phyloP scores from a whole-genome alignment of 2,329 filamentous ascomycete genomes.

The Diaporthe sp. region DNA sequence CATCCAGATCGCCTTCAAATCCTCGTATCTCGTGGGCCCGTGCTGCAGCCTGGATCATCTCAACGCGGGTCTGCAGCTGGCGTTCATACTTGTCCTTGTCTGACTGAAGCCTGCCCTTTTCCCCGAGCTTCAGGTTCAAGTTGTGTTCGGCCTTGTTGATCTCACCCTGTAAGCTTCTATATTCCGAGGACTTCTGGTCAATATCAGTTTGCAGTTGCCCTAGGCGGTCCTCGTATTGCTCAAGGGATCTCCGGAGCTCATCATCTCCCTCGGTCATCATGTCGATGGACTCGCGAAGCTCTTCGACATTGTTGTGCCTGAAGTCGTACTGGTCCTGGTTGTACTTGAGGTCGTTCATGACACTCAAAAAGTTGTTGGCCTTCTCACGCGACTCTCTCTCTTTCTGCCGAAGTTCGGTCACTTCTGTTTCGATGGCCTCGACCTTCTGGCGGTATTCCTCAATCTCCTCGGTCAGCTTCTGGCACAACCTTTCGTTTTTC shows the following conservation, averaged over 20 bases:
- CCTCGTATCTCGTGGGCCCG: constrained; percentile 84
- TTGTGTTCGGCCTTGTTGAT: constrained; percentile 60
- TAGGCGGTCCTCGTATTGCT: constrained; percentile 84
- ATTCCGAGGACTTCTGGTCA: constrained; percentile 73
- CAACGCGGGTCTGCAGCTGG: constrained; percentile 78
- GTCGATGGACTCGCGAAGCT: constrained; percentile 79
- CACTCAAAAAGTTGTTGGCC: constrained; percentile 79
- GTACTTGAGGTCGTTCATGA: constrained; percentile 81
- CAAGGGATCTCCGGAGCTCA: constrained; percentile 78
- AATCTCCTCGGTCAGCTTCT: constrained; percentile 76
- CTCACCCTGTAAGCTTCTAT: constrained; percentile 72
- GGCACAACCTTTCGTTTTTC: constrained; percentile 75
- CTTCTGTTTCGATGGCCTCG: constrained; percentile 53
- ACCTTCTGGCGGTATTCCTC: constrained; percentile 72
- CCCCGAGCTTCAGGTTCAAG: constrained; percentile 68
- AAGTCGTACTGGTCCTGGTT: constrained; percentile 82
- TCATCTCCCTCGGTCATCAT: constrained; percentile 85
- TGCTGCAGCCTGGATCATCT: constrained; percentile 84
- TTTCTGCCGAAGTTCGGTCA: constrained; percentile 73
- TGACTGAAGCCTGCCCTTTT: constrained; percentile 84
- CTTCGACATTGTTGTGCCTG: constrained; percentile 78
- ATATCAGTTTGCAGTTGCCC: constrained; percentile 74
- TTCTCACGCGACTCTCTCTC: constrained; percentile 77
- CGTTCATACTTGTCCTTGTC: constrained; percentile 90
- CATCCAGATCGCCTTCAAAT: constrained; percentile 83